phyloP scores from a whole-genome alignment of 331 rosid genomes.

The Telfairia occidentalis region DNA sequence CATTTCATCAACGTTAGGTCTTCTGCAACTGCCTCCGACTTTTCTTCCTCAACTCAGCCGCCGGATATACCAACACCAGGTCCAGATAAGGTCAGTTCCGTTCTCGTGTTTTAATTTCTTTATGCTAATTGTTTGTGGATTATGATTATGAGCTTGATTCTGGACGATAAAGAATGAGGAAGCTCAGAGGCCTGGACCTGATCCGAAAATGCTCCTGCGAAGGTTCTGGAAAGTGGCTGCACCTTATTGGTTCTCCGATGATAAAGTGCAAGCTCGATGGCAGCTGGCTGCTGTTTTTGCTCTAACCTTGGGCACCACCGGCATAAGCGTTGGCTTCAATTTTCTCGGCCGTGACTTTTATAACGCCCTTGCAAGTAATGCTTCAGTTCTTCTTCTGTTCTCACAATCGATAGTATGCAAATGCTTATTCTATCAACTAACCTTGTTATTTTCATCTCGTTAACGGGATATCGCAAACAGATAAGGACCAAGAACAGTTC shows the following conservation, averaged over 20 bases:
- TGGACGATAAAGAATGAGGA: slow-evolving; percentile 6
- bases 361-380: slow-evolving; percentile 76
- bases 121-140: neutral
- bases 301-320: slow-evolving; percentile 85
- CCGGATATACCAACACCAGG: neutral
- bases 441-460: neutral
- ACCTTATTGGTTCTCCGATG: slow-evolving; percentile 78
- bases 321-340: slow-evolving; percentile 81
- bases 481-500: slow-evolving; percentile 89
- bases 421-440: slow-evolving; percentile 2
- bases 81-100: slow-evolving; percentile 12
- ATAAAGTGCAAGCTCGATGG: slow-evolving; percentile 57
- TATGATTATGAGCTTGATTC: neutral
- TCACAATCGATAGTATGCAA: neutral
- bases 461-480: slow-evolving; percentile 18
- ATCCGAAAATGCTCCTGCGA: slow-evolving; percentile 39
- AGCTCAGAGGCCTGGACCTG: slow-evolving; percentile 36
- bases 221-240: slow-evolving; percentile 92
- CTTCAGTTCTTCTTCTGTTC: neutral
- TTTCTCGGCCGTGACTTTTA: slow-evolving; percentile 92
- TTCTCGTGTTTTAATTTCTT: slow-evolving; percentile 5
- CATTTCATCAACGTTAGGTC: neutral
- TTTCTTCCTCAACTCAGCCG: neutral
- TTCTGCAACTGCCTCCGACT: slow-evolving; percentile 4
- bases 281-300: slow-evolving; percentile 74